Evolutionary conservation across 805 yeast genomes (phyloP).

Genomic region (Kazachstania taianensis): DNA sequence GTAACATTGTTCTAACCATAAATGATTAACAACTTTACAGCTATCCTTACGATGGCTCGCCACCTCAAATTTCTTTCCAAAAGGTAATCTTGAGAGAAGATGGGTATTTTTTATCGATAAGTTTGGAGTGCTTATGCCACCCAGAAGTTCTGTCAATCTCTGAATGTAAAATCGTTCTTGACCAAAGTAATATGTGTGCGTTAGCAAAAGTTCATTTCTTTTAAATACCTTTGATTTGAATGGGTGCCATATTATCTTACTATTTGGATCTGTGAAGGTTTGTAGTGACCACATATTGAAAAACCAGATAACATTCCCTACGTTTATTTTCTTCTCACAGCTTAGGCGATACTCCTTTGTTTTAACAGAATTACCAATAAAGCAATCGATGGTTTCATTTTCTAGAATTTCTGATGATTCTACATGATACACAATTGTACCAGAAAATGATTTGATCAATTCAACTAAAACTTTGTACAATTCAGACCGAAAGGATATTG

Average conservation of each 20-base stretch:
- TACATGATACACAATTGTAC: conserved; percentile 30
- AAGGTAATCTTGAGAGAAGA: conserved; percentile 54
- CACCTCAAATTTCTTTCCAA: conserved; percentile 68
- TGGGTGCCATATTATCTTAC: conserved; percentile 63
- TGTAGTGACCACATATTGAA: conserved; percentile 51
- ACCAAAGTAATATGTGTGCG: conserved; percentile 77
- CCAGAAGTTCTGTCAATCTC: conserved; percentile 51
- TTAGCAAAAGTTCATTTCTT: conserved; percentile 44
- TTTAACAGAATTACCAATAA: conserved; percentile 51
- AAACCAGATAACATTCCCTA: conserved; percentile 72
- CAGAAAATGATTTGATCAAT: conserved; percentile 47
- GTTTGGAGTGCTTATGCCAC: conserved; percentile 65
- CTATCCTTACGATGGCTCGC: conserved; percentile 32
- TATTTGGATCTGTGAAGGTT: conserved; percentile 45
- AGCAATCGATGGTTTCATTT: conserved; percentile 33
- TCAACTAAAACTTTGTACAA: conserved; percentile 32
- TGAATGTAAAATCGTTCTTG: conserved; percentile 70
- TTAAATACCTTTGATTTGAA: conserved; percentile 37
- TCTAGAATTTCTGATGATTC: conserved; percentile 13
- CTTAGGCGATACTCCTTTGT: conserved; percentile 49
- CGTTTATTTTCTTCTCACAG: conserved; percentile 26
- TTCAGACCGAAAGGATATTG: conserved; percentile 43
- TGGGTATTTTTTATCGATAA: conserved; percentile 59
- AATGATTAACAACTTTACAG: conserved; percentile 54
- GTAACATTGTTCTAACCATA: conserved; percentile 82